Evolutionary conservation across 208 protist species (phyloP), one percentile per base, ranked within the genome.

Genomic region (Crithidia fasciculata): DNA sequence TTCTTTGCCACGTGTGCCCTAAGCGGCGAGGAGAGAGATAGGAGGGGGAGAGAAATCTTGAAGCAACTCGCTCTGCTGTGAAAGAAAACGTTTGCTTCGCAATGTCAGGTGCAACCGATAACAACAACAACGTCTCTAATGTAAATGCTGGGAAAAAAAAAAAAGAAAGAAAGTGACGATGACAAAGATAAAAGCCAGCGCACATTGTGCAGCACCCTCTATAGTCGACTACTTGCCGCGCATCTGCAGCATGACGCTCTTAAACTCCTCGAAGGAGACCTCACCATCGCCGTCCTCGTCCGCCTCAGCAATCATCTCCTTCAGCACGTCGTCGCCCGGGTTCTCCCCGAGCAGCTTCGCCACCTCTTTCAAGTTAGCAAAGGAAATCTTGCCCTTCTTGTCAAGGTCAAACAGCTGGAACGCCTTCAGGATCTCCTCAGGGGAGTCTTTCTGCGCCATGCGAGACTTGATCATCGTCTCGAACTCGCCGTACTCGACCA

Each of bases 251-350:
- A 96, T 96, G 62, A 99, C 98, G 39, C 80, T 93, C 77, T 99
- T 95, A 76, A 99, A 99, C 57, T 99, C 98, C 44, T 98, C 89
- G 72, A 98, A 94, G 53, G 84, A 97, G 19, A 99, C 93, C 62
- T 97, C 95, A 44, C 97, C 97, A 82, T 99, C 97, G 50, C 97
- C 93, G 80, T 99, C 97, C 56, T 95, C 77, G 76, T 99, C 98
- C 2, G 97, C 97, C 74, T 98, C 97, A 8, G 96, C 89, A 62
- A 99, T 99, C 98, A 99, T 99, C 83, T 98, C 97, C 79, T 97
- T 87, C 41, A 99, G 81, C 44, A 99, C 98, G 8, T 99, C 98
- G 61, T 99, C 98, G 12, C 96, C 88, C 5, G 98, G 89, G 82
- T 98, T 96, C 74, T 99, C 98, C 8, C 97, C 96, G 3, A 99